These are phyloP conservation scores for Trametes coccinea DNA, from an alignment of 768 basidiomycete genomes.

Conservation along the genomic window DNA sequence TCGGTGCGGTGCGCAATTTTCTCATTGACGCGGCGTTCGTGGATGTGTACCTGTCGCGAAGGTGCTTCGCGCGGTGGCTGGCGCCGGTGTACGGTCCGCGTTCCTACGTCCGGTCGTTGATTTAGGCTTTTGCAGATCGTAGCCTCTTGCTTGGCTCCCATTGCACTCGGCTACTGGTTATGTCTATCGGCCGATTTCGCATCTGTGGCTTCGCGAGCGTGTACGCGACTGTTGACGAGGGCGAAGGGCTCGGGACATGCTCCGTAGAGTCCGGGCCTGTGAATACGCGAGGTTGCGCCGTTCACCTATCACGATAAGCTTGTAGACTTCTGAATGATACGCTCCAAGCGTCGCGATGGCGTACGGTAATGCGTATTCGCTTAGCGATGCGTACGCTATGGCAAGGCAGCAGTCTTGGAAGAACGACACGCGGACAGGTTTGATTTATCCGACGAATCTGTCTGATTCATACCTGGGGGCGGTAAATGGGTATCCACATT, in stretches of 20 bases:
- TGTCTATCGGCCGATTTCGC: not conserved
- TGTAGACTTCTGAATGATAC: not conserved
- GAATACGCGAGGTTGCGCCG: constrained; percentile 6
- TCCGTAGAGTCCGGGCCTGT: not conserved
- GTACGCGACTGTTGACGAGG: not conserved
- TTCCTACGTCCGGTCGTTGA: not conserved
- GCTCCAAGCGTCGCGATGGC: not conserved
- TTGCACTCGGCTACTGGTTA: not conserved
- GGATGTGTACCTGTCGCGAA: constrained; percentile 1
- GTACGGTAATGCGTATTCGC: too few species aligned
- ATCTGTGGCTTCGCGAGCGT: not conserved
- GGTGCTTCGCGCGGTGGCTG: not conserved
- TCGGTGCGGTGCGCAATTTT: not conserved
- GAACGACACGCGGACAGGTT: too few species aligned
- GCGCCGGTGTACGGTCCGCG: constrained; percentile 11
- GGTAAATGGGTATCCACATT: too few species aligned
- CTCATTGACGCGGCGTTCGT: not conserved
- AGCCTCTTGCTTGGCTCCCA: constrained; percentile 2
- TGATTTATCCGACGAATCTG: too few species aligned
- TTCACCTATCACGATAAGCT: not conserved
- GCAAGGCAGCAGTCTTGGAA: too few species aligned
- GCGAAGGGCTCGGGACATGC: not conserved
- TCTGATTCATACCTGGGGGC: too few species aligned
- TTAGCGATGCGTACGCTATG: too few species aligned
- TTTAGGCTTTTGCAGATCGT: constrained; percentile 18